These are phyloP conservation scores for Saccharomyces hybrid DNA, from an alignment of 1,139 yeast genomes.

Conservation along the genomic window DNA sequence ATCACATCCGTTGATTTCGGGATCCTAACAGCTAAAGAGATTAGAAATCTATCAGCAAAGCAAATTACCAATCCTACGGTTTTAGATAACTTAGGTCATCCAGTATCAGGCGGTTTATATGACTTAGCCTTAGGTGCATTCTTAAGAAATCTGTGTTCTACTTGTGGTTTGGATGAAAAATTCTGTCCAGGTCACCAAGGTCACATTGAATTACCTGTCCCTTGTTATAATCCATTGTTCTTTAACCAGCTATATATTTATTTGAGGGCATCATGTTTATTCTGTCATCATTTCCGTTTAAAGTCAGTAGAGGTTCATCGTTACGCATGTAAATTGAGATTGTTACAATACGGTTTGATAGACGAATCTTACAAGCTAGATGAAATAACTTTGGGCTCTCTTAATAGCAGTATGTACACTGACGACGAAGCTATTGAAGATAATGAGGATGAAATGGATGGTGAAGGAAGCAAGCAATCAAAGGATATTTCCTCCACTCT, in stretches of 20 bases:
- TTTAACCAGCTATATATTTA: conserved; percentile 84
- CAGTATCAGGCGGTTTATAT: conserved; percentile 86
- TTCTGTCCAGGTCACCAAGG: conserved; percentile 99
- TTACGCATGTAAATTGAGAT: conserved; percentile 66
- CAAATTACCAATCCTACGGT: conserved; percentile 94
- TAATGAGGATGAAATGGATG: conserved; percentile 15
- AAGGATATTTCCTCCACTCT: conserved; percentile 37
- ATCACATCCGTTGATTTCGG: conserved; percentile 90
- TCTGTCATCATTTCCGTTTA: conserved; percentile 80
- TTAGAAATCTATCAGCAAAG: conserved; percentile 80
- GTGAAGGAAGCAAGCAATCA: conserved; percentile 25
- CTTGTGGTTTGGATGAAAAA: conserved; percentile 93
- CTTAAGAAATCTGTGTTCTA: conserved; percentile 77
- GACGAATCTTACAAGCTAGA: conserved; percentile 73
- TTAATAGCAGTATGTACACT: conserved; percentile 32
- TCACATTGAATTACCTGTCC: conserved; percentile 91
- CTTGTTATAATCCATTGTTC: conserved; percentile 90
- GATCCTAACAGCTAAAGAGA: conserved; percentile 72
- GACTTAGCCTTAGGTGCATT: conserved; percentile 94
- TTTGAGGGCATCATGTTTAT: conserved; percentile 79
- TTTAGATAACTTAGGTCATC: conserved; percentile 93
- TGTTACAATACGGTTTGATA: conserved; percentile 83
- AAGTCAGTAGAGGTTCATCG: conserved; percentile 62
- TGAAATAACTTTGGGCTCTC: conserved; percentile 40
- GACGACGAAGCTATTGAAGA: conserved; percentile 35